phyloP scores from a whole-genome alignment of 805 yeast species.

The Wickerhamomyces hampshirensis region DNA sequence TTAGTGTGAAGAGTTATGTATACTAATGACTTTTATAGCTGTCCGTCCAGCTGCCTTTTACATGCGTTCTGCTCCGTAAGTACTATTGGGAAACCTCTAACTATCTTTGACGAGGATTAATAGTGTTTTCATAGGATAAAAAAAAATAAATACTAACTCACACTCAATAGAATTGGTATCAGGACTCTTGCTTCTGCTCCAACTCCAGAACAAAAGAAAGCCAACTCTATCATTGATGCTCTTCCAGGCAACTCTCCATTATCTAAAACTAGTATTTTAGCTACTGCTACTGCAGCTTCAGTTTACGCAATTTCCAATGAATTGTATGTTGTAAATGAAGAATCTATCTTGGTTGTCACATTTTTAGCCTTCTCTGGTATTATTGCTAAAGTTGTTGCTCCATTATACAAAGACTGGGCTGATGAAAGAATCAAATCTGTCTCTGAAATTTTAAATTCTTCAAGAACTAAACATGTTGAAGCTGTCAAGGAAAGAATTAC shows the following conservation, averaged over 20 bases:
- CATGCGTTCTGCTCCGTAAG: slow-evolving; percentile 32
- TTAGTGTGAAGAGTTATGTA: neutral
- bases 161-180: slow-evolving; percentile 39
- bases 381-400: slow-evolving; percentile 84
- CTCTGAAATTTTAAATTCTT: slow-evolving; percentile 73
- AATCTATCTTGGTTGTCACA: slow-evolving; percentile 77
- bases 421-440: slow-evolving; percentile 79
- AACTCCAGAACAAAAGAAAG: slow-evolving; percentile 80
- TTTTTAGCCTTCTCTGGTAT: slow-evolving; percentile 74
- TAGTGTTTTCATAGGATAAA: neutral
- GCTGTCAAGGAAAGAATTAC: slow-evolving; percentile 93
- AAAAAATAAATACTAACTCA: slow-evolving; percentile 4
- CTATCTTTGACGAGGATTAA: neutral
- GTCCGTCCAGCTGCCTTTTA: slow-evolving; percentile 24
- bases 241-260: slow-evolving; percentile 86
- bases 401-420: slow-evolving; percentile 93
- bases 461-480: slow-evolving; percentile 84
- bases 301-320: slow-evolving; percentile 92
- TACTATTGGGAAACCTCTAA: neutral
- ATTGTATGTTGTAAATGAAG: slow-evolving; percentile 90
- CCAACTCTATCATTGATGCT: slow-evolving; percentile 82
- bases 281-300: slow-evolving; percentile 92
- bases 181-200: slow-evolving; percentile 56
- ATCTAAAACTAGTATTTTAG: slow-evolving; percentile 92
- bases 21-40: slow-evolving; percentile 9